These are phyloP conservation scores for Penicillium longicatenatum DNA, from an alignment of 495 filamentous ascomycete genomes.

Conservation along the genomic window DNA sequence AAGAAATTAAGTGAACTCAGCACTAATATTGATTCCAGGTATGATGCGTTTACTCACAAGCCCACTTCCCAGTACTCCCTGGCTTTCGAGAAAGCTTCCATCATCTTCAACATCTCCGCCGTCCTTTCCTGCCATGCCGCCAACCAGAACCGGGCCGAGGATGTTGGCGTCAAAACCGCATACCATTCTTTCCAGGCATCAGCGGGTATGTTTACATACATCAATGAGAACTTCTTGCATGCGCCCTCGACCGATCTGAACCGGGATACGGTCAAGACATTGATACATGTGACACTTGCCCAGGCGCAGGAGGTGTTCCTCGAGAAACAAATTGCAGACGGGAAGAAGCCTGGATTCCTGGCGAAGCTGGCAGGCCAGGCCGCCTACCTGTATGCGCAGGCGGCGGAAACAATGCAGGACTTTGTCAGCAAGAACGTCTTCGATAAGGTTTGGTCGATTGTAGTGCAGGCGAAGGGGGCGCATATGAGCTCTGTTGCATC, in stretches of 20 bases:
- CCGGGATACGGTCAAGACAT: constrained; percentile 89
- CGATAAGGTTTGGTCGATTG: constrained; percentile 89
- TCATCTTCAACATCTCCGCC: constrained; percentile 99
- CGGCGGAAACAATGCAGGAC: constrained; percentile 85
- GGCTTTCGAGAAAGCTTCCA: constrained; percentile 97
- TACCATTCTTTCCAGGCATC: constrained; percentile 98
- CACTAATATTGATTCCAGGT: constrained; percentile 57
- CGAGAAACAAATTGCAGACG: constrained; percentile 91
- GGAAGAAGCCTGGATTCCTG: constrained; percentile 88
- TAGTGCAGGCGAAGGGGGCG: constrained; percentile 84
- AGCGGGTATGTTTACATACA: constrained; percentile 99
- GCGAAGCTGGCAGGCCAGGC: constrained; percentile 93
- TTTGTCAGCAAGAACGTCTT: constrained; percentile 91
- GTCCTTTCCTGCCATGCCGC: constrained; percentile 96
- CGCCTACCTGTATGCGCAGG: constrained; percentile 83
- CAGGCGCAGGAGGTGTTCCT: constrained; percentile 97
- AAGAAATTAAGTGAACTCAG: not conserved
- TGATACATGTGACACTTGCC: constrained; percentile 90
- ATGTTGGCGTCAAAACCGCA: constrained; percentile 88
- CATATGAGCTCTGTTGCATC: constrained; percentile 86
- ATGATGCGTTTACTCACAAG: constrained; percentile 98
- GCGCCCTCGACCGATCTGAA: constrained; percentile 94
- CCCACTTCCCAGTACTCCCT: constrained; percentile 93
- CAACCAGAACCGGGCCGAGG: constrained; percentile 87
- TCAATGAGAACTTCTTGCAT: constrained; percentile 98